A percentile compares a stretch with the other conserved stretches of the same genome.
phyloP scores from a whole-genome alignment of 305 asterid species.

The Salvia sclarea region DNA sequence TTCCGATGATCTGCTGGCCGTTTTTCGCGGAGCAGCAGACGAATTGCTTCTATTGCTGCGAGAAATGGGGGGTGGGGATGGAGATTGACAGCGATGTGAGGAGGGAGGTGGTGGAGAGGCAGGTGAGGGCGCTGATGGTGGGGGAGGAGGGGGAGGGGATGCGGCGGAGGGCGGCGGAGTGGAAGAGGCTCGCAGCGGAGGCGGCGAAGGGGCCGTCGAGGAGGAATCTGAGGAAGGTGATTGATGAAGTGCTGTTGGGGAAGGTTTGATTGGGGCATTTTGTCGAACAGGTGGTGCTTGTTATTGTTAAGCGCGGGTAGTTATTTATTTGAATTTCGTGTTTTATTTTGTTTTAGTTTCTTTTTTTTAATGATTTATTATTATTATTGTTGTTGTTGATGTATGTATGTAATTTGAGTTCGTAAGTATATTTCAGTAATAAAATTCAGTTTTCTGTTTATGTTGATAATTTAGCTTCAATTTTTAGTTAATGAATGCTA shows the following conservation, averaged over 20 bases:
- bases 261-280: neutral
- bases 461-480: too few species aligned
- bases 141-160: conserved; percentile 52
- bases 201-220: conserved; percentile 33
- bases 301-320: neutral
- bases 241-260: conserved; percentile 25
- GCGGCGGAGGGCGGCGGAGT: conserved; percentile 46
- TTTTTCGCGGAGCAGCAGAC: conserved; percentile 62
- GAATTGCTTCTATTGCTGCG: conserved; percentile 51
- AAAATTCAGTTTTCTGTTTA: too few species aligned
- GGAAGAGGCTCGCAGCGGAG: conserved; percentile 43
- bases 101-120: conserved; percentile 51
- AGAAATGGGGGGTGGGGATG: conserved; percentile 54
- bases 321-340: too few species aligned
- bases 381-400: too few species aligned
- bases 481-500: too few species aligned
- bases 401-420: too few species aligned
- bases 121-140: conserved; percentile 49
- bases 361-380: too few species aligned
- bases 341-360: neutral
- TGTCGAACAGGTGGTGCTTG: neutral
- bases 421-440: too few species aligned
- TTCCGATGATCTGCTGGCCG: conserved; percentile 72
- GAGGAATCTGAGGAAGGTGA: conserved; percentile 38
- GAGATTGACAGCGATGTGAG: conserved; percentile 57